Evolutionary conservation across 306 rosid genomes (phyloP), one percentile per base, ranked within the genome.

Genomic region (Albizia julibrissin): DNA sequence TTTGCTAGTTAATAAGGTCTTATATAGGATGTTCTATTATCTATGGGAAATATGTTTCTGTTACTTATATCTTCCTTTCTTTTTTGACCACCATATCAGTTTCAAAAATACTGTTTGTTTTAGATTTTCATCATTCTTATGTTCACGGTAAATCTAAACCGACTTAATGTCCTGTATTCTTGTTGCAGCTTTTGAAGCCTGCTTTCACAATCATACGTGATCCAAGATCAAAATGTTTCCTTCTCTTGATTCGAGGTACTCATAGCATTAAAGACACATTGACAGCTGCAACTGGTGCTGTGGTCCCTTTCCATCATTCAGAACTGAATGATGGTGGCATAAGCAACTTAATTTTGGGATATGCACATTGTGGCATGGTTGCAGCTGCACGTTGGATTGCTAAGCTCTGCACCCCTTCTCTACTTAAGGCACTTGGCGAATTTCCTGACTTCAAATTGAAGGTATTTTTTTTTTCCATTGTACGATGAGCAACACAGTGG

Each of bases 341-440:
- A 82, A 92, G 94, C 90, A 95, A 95, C 86, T 86, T 95, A 74
- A 89, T 95, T 84, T 88, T 95, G 71, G 99, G 99, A 76, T 95
- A 95, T 88, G 99, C 99, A 31, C 99, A 95, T 78, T 95, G 95
- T 78, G 99, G 99, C 75, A 95, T 95, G 99, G 99, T 95, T 86
- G 99, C 97, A 83, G 98, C 99, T 68, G 99, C 98, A 76, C 93
- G 98, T 46, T 95, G 99, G 99, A 95, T 92, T 85, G 97, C 99
- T 71, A 95, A 89, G 94, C 94, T 93, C 58, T 89, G 91, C 86
- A 87, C 94, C 84, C 98, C 99, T 80, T 88, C 86, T 86, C 85
- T 95, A 80, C 91, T 87, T 40, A 84, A 89, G 87, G 99, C 92
- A 83, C 92, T 93, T 68, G 79, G 46, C 79, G 94, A 95, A 87